Evolutionary conservation across 2,329 filamentous ascomycete genomes (phyloP), one percentile per base, ranked within the genome.

Genomic region (Metarhizium anisopliae): DNA sequence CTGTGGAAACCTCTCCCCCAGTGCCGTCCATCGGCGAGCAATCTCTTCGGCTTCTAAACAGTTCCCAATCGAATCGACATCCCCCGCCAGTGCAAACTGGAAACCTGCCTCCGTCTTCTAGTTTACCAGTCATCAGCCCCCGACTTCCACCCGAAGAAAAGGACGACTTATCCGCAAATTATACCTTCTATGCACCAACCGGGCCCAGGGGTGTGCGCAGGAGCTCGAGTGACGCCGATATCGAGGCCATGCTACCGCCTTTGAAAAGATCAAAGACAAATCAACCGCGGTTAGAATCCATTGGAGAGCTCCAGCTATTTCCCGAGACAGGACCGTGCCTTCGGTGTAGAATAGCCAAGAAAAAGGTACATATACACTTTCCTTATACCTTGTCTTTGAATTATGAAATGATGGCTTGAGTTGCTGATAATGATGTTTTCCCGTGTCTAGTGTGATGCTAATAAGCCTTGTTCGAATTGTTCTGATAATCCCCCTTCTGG

Each of bases 221-320:
- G 56, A 70, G 68, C 35, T 75, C 74, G 6, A 65, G 71, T 10
- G 78, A 80, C 53, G 69, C 74, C 2, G 77, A 80, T 50, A 68
- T 73, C 42, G 79, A 83, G 55, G 73, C 78, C 18, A 67, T 80
- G 45, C 69, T 83, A 2, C 80, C 80, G 7, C 80, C 80, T 4
- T 62, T 83, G 55, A 82, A 82, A 65, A 72, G 75, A 59, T 79
- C 75, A 54, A 73, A 78, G 47, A 72, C 77, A 35, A 78, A 77
- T 3, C 78, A 79, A 59, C 74, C 77, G 42, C 75, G 78, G 29
- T 68, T 83, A 2, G 74, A 82, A 62, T 83, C 80, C 18, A 83
- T 83, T 50, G 79, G 76, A 47, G 80, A 83, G 64, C 72, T 83
- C 4, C 73, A 73, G 45, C 70, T 83, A 8, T 69, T 78, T 18